A percentile compares a stretch with the other conserved stretches of the same genome.
phyloP scores from a whole-genome alignment of 345 rosid genomes.

The Durio zibethinus region DNA sequence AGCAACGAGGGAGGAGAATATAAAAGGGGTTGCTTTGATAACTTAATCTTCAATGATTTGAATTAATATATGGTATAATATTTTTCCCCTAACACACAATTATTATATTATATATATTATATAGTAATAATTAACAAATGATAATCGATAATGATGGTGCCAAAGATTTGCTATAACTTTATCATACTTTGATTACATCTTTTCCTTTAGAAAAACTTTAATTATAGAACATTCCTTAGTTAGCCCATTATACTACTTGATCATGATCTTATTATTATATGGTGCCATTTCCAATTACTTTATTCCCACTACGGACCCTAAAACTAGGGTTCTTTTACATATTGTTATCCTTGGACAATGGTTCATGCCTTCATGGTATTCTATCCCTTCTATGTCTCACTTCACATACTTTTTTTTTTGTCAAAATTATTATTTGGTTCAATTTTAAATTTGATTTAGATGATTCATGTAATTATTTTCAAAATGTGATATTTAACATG shows the following conservation, averaged over 20 bases:
- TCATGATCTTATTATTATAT: conserved; percentile 20
- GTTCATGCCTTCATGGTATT: too few relatives aligned
- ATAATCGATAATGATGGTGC: background rate
- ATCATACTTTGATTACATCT: background rate
- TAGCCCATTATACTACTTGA: background rate
- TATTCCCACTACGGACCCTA: background rate
- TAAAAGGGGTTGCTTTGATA: background rate
- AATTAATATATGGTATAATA: background rate
- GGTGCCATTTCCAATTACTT: background rate
- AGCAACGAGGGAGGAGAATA: conserved; percentile 25
- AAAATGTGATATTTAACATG: too few relatives aligned
- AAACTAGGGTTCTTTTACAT: background rate
- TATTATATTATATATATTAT: too few relatives aligned
- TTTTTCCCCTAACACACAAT: conserved; percentile 8
- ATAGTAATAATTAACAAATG: background rate
- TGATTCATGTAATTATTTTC: too few relatives aligned
- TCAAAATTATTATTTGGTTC: too few relatives aligned
- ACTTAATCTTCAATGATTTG: background rate
- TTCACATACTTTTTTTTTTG: background rate
- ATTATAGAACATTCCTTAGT: conserved; percentile 24
- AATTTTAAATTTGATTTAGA: too few relatives aligned
- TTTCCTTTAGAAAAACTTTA: background rate
- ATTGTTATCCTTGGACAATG: background rate
- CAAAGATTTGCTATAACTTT: conserved; percentile 9
- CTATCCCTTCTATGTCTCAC: background rate